Conservation (phyloP, 202 grass and related monocot genomes). For the Dendrocalamus latiflorus region DNA sequence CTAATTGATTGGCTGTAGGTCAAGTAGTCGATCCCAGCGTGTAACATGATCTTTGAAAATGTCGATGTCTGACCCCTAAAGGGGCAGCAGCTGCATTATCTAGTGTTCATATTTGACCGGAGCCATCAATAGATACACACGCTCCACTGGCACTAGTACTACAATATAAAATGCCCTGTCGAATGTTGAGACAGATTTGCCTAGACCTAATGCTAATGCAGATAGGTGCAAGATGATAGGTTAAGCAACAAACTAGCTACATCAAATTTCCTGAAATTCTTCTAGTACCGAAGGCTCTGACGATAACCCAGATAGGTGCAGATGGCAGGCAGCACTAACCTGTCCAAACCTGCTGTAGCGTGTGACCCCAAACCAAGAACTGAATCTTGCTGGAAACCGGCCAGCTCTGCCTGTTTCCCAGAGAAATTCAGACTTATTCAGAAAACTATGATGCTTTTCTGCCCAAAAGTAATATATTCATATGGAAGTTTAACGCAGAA, state of each 20-base stretch:
- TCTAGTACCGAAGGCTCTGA: not conserved
- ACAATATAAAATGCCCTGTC: not conserved
- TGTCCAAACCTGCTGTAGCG: not conserved
- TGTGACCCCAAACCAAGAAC: not conserved
- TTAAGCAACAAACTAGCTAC: not conserved
- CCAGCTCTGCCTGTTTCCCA: not conserved
- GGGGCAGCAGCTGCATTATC: conserved; percentile 5
- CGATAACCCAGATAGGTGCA: too few relatives aligned
- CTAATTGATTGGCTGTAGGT: conserved; percentile 5
- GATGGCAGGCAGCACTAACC: not conserved
- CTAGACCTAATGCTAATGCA: not conserved
- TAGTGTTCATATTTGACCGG: conserved; percentile 26
- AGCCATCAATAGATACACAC: not conserved
- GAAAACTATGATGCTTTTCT: not conserved
- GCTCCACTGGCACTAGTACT: not conserved
- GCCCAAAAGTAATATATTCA: not conserved
- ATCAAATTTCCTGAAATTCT: not conserved
- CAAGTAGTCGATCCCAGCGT: conserved; percentile 7
- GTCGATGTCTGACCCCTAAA: conserved; percentile 36
- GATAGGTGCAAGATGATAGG: not conserved
- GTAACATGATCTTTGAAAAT: not conserved
- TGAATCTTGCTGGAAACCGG: not conserved
- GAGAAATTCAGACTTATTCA: not conserved
- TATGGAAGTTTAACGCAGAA: not conserved
- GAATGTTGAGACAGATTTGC: not conserved